Evolutionary conservation across 164 flowering plant genomes (phyloP).

Genomic region (Magnolia kwangsiensis): DNA sequence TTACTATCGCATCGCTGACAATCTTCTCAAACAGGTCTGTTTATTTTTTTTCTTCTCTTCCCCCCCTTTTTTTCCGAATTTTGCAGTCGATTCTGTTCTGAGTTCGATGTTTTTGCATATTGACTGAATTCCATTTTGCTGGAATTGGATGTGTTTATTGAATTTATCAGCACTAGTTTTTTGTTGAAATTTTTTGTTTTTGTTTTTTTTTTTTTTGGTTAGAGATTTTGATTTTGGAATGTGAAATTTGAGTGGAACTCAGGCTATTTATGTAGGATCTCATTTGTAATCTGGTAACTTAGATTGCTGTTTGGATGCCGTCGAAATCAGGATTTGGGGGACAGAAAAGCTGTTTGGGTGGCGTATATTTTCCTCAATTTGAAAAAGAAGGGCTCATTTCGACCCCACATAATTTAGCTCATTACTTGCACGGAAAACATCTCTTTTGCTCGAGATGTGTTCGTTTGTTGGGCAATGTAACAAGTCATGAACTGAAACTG

Average conservation of each 20-base stretch:
- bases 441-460: not conserved
- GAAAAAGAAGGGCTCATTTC: too few relatives aligned
- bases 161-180: not conserved
- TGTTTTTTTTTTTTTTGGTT: not conserved
- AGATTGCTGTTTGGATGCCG: not conserved
- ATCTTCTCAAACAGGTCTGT: slow-evolving; percentile 82
- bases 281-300: not conserved
- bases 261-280: not conserved
- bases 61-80: not conserved
- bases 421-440: not conserved
- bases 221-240: slow-evolving; percentile 1
- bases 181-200: too few relatives aligned
- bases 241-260: not conserved
- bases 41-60: not conserved
- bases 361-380: not conserved
- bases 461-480: not conserved
- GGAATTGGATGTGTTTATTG: not conserved
- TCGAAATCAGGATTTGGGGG: not conserved
- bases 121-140: not conserved
- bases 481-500: not conserved
- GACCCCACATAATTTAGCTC: not conserved
- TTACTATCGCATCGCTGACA: slow-evolving; percentile 85
- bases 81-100: not conserved
- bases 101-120: not conserved
- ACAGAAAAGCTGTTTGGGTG: not conserved